phyloP scores from a whole-genome alignment of 306 rosid species.

The Lablab purpureus region DNA sequence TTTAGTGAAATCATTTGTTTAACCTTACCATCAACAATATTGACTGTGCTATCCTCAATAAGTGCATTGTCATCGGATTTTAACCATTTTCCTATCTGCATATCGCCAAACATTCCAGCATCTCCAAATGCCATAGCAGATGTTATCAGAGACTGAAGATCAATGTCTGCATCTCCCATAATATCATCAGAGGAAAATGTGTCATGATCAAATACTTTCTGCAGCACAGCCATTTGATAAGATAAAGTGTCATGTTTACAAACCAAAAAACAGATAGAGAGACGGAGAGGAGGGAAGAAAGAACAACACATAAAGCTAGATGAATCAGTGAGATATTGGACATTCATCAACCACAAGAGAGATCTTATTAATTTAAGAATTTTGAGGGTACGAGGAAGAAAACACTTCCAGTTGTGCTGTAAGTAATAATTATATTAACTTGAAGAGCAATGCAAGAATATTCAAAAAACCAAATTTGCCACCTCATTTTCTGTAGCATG shows the following conservation, averaged over 20 bases:
- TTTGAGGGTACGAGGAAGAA: background rate
- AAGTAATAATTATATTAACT: background rate
- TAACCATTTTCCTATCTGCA: conserved; percentile 99
- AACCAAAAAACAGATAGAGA: background rate
- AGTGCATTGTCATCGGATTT: conserved; percentile 92
- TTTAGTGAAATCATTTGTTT: conserved; percentile 74
- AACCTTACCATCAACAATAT: conserved; percentile 76
- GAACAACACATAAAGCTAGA: background rate
- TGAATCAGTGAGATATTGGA: background rate
- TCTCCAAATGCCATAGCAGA: conserved; percentile 96
- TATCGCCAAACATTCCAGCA: conserved; percentile 87
- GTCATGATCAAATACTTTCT: conserved; percentile 90
- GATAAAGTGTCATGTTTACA: conserved; percentile 22
- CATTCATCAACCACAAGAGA: background rate
- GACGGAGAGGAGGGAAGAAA: background rate
- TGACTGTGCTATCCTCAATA: conserved; percentile 74
- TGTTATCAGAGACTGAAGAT: conserved; percentile 93
- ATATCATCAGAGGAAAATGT: conserved; percentile 95
- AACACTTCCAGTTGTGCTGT: background rate
- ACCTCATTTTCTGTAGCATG: conserved; percentile 1
- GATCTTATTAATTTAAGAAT: background rate
- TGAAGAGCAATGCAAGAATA: background rate
- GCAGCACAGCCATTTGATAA: conserved; percentile 48
- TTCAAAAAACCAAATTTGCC: background rate
- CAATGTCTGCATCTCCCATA: conserved; percentile 98